phyloP scores from a whole-genome alignment of 2,329 filamentous ascomycete species.

The Cercospora sesami region DNA sequence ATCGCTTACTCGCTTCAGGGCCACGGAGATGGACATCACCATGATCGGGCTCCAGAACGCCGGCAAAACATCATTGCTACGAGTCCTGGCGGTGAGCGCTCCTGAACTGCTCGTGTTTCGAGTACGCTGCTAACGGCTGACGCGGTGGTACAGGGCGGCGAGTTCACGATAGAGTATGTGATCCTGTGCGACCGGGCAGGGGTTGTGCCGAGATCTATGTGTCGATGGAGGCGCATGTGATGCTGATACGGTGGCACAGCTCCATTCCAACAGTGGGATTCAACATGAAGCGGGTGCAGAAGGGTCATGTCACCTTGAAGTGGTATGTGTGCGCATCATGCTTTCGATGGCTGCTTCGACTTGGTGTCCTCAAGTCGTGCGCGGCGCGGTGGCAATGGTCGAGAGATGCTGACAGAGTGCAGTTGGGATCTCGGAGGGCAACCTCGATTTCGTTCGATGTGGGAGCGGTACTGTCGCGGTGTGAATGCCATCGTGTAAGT shows the following conservation, averaged over 20 bases:
- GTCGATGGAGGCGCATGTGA: conserved; percentile 16
- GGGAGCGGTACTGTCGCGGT: conserved; percentile 96
- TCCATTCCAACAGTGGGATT: conserved; percentile 98
- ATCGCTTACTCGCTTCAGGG: conserved; percentile 58
- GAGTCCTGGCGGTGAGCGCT: conserved; percentile 84
- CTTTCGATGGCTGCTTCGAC: background rate
- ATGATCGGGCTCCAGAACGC: conserved; percentile 99
- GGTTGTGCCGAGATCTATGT: conserved; percentile 25
- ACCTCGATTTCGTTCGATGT: conserved; percentile 96
- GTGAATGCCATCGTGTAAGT: conserved; percentile 90
- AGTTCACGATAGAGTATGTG: conserved; percentile 93
- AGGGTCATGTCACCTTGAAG: conserved; percentile 96
- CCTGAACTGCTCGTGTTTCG: conserved; percentile 18
- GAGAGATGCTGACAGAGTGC: conserved; percentile 34
- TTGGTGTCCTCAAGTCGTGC: background rate
- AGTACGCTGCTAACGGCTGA: conserved; percentile 39
- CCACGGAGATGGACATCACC: conserved; percentile 98
- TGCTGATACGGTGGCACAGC: conserved; percentile 57
- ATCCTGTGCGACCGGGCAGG: conserved; percentile 43
- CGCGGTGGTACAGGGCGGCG: conserved; percentile 70
- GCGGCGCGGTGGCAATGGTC: background rate
- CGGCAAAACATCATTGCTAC: conserved; percentile 91
- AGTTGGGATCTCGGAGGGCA: conserved; percentile 97
- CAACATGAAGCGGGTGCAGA: conserved; percentile 98
- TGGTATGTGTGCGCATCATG: conserved; percentile 59